Evolutionary conservation across 192 early-diverging fungal species (phyloP).

Genomic region (Gonapodya prolifera): DNA sequence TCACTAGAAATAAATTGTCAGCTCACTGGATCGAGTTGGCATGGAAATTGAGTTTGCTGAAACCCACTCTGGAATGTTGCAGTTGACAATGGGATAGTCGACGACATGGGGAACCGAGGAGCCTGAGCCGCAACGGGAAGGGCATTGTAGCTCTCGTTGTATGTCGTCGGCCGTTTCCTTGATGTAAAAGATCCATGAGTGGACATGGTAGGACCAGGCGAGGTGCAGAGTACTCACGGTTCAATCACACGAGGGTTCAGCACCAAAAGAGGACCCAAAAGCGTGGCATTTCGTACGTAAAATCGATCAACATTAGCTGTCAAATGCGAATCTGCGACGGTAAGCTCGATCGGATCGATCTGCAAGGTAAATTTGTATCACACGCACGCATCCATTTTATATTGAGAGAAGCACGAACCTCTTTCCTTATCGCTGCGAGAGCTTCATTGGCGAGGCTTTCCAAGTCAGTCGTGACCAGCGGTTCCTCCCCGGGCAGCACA

Average conservation of each 20-base stretch:
- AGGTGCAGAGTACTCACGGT: slow-evolving; percentile 21
- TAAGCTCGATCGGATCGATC: slow-evolving; percentile 59
- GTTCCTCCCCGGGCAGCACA: slow-evolving; percentile 5
- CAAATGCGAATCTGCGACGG: slow-evolving; percentile 31
- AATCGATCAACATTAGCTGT: slow-evolving; percentile 39
- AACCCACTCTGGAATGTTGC: neutral
- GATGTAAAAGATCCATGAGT: slow-evolving; percentile 10
- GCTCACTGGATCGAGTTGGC: neutral
- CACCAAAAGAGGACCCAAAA: slow-evolving; percentile 37
- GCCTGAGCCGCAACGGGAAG: slow-evolving; percentile 34
- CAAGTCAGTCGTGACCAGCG: slow-evolving; percentile 1
- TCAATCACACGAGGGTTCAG: slow-evolving; percentile 25
- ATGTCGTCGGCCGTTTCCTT: slow-evolving; percentile 18
- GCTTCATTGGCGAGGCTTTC: slow-evolving; percentile 9
- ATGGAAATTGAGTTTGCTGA: too few species aligned
- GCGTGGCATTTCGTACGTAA: slow-evolving; percentile 33
- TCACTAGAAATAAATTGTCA: neutral
- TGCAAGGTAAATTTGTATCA: slow-evolving; percentile 8
- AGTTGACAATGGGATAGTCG: slow-evolving; percentile 1
- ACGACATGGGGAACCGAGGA: slow-evolving; percentile 43
- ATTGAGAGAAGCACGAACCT: too few species aligned
- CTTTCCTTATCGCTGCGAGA: slow-evolving; percentile 12
- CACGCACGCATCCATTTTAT: neutral
- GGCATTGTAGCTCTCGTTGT: slow-evolving; percentile 37
- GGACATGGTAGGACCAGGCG: neutral